These are phyloP conservation scores for Medicago ruthenica DNA, from an alignment of 306 rosid species.

Conservation along the genomic window DNA sequence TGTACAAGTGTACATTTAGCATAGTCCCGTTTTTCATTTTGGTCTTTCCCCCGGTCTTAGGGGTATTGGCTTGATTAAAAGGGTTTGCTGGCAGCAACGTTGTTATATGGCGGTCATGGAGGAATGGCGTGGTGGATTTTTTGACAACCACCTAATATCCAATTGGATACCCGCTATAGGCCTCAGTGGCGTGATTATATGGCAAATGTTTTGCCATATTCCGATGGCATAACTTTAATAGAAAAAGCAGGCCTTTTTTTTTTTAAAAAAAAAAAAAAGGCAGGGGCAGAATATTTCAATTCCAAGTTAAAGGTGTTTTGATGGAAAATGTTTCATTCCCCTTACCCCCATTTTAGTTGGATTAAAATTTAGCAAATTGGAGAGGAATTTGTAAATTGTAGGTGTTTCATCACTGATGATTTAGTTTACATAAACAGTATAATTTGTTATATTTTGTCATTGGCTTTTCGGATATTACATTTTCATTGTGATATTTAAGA, in stretches of 20 bases:
- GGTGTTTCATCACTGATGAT: constrained; percentile 16
- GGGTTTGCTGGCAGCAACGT: neutral
- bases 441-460: neutral
- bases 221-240: constrained; percentile 2
- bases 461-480: neutral
- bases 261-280: too few species aligned
- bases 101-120: neutral
- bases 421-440: constrained; percentile 1
- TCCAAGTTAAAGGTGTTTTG: constrained; percentile 11
- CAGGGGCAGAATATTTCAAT: constrained; percentile 17
- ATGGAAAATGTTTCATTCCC: neutral
- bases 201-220: neutral
- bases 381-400: constrained; percentile 37
- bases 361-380: constrained; percentile 19
- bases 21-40: constrained; percentile 1
- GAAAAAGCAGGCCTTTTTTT: neutral
- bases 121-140: neutral
- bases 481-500: neutral
- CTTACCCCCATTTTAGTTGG: neutral
- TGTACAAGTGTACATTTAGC: constrained; percentile 20
- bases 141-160: neutral
- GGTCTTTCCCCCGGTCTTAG: neutral
- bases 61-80: constrained; percentile 8
- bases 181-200: neutral
- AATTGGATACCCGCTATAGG: neutral